Evolutionary conservation across 768 basidiomycete genomes (phyloP), one percentile per base, ranked within the genome.

Genomic region (Boletus reticulatus): DNA sequence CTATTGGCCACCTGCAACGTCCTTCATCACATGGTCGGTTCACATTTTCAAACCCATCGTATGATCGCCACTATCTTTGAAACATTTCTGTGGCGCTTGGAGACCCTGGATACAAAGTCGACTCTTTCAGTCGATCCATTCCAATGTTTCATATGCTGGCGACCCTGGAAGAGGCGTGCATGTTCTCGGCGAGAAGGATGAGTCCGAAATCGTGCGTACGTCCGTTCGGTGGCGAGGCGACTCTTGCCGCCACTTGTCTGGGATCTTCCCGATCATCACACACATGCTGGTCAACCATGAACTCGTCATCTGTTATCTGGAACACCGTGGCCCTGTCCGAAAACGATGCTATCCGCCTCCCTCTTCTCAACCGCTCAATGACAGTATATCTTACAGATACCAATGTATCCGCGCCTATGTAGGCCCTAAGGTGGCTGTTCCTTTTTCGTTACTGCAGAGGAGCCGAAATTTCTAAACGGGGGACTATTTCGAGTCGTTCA

Each of bases 391-490:
- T 5, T 69, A 63, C 34, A 61, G 59, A 16, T 70, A 67, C 24
- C 67, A 67, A 70, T 65, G 65, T 37, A 63, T 69, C 42, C 70
- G 67, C 12, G 53, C 61, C 5, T 65, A 62, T n/a, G 56, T 63
- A 32, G 68, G 29, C 29, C 8, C 29, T 29, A 29, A 29, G 29
- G 0, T 0, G 29, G 29, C 8, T 29, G 29, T 29, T 27, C 8
- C 27, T 27, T 8, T 9, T 29, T 29, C 2, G 29, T 29, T 8
- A 29, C 9, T 9, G 29, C 9, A 29, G 29, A 29, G 29, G 9
- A 29, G 29, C 29, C 8, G 29, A 29, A 29, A 8, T 29, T 29
- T 29, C 7, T 29, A 29, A 27, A 29, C 8, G 29, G 29, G 29
- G 27, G 27, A 9, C 27, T 27, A 27, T 27, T 27, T 27, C 9